phyloP scores from a whole-genome alignment of 805 yeast species.

The Metschnikowia colocasiae region DNA sequence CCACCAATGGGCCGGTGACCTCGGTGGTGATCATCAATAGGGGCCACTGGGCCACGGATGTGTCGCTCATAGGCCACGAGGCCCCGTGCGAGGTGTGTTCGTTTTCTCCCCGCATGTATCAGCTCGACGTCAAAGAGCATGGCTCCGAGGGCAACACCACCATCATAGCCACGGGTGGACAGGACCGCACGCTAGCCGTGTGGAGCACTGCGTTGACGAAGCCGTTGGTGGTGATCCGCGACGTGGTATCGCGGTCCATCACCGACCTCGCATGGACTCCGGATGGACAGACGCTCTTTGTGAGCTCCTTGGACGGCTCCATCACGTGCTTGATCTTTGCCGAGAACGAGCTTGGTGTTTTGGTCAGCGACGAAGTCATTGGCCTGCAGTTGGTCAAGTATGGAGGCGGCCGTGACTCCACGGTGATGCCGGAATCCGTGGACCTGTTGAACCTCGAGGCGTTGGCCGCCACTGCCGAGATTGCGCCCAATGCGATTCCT shows the following conservation, averaged over 20 bases:
- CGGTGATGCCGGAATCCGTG: constrained; percentile 82
- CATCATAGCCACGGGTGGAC: constrained; percentile 93
- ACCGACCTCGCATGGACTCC: constrained; percentile 91
- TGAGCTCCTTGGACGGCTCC: constrained; percentile 82
- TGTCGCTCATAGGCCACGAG: constrained; percentile 77
- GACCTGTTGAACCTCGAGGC: constrained; percentile 57
- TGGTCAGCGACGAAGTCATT: constrained; percentile 61
- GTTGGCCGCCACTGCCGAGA: background rate
- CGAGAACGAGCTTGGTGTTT: constrained; percentile 56
- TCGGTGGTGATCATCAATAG: constrained; percentile 70
- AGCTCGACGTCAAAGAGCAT: constrained; percentile 21
- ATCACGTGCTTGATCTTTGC: constrained; percentile 67
- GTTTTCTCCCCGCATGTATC: constrained; percentile 68
- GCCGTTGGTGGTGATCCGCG: constrained; percentile 78
- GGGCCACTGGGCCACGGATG: constrained; percentile 75
- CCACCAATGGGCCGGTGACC: constrained; percentile 78
- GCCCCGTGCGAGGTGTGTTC: constrained; percentile 80
- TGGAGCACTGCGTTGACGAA: constrained; percentile 80
- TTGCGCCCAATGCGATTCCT: background rate
- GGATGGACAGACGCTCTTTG: constrained; percentile 67
- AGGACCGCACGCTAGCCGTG: constrained; percentile 80
- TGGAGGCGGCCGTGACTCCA: constrained; percentile 83
- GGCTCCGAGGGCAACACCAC: constrained; percentile 46
- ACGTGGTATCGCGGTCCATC: constrained; percentile 70
- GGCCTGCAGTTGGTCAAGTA: constrained; percentile 71